phyloP scores from a whole-genome alignment of 106 monocot species.

The Dactylorhiza incarnata region DNA sequence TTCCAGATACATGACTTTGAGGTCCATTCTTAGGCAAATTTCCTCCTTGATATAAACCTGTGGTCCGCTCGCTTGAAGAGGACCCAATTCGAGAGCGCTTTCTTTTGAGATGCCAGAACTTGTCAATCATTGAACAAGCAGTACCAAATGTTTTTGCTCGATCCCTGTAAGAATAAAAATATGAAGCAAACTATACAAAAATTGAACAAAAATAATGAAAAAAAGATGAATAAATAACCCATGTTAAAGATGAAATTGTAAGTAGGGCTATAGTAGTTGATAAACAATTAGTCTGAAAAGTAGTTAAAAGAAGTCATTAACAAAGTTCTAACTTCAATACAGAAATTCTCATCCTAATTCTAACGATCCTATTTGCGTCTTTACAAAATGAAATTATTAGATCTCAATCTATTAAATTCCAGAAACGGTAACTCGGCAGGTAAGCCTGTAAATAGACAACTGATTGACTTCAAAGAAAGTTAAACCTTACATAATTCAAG shows the following conservation, averaged over 20 bases:
- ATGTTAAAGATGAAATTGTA: not conserved
- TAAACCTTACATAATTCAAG: not conserved
- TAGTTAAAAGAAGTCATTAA: not conserved
- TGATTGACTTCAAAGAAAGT: not conserved
- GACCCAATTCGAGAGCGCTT: constrained; percentile 43
- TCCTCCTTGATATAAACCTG: constrained; percentile 14
- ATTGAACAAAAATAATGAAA: not conserved
- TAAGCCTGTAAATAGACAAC: not conserved
- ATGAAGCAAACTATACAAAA: not conserved
- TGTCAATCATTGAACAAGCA: constrained; percentile 41
- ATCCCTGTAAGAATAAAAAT: constrained; percentile 29
- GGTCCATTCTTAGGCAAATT: constrained; percentile 14
- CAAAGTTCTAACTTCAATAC: not conserved
- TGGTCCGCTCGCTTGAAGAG: constrained; percentile 29
- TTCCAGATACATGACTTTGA: constrained; percentile 26
- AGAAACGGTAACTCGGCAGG: not conserved
- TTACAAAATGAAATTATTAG: not conserved
- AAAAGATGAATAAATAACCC: not conserved
- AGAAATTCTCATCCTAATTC: not conserved
- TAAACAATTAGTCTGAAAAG: not conserved
- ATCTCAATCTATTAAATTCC: not conserved
- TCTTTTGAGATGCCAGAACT: constrained; percentile 16
- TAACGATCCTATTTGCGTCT: not conserved
- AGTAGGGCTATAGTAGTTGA: not conserved
- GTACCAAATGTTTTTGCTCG: constrained; percentile 38